Base-by-base conservation (phyloP, 352 stramenopile species). In the Pythium angustatum region DNA sequence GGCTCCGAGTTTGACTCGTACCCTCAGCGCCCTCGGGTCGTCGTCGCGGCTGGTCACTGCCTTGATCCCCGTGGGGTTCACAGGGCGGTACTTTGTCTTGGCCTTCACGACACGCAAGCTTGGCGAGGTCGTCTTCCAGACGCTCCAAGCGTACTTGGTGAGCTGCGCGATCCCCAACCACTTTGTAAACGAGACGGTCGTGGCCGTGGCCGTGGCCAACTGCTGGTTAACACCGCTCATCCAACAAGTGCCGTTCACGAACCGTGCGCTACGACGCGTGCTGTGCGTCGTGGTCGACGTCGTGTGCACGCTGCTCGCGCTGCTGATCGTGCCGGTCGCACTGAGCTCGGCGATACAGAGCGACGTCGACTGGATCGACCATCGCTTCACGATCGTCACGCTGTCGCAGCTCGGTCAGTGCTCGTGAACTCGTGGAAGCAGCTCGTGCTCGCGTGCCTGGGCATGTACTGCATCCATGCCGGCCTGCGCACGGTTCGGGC, bases 141-240 rank as follows among this genome's bases (percentile, higher is more conserved):
- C 48, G 7, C 48, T 55, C 2, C 48, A 55, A 41, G n/a, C 48
- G 14, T 55, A 55, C 3, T 3, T 36, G 15, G 48, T 38, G 28
- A 55, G 48, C 17, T 26, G 48, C 5, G 27, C 11, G 8, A 34
- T 22, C 3, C 48, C 48, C 1, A n/a, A 55, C n/a, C 0, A 24
- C 14, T n/a, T 48, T 14, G 10, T 48, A 11, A 50, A 19, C 17
- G 15, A 19, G 15, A 44, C 22, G 26, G 36, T 30, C 19, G 53
- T 49, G 22, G 53, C 3, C 0, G 17, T 50, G 22, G 34, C 36
- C 17, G 53, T 60, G 12, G 38, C n/a, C n/a, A 60, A 60, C 38
- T 60, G 36, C 36, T 50, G 22, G 53, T 26, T 45, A 5, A 41
- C 27, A 10, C 12, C 38, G 22, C 27, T 60, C 6, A 60, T 49